phyloP scores from a whole-genome alignment of 306 rosid species.

The Mimosa bimucronata region DNA sequence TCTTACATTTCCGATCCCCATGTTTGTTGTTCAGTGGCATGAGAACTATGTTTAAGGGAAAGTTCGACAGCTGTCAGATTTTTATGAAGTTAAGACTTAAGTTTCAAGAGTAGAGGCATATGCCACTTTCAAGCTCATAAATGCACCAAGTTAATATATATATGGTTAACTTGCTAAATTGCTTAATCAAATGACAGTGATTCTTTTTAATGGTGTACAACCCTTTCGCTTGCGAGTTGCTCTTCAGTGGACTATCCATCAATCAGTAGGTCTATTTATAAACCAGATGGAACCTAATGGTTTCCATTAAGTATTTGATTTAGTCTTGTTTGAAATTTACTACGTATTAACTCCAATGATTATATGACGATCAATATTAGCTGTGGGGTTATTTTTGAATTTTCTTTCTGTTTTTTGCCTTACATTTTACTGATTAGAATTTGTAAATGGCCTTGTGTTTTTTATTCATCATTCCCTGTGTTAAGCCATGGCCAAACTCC shows the following conservation, averaged over 20 bases:
- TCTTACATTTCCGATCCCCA: background rate
- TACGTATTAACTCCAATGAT: background rate
- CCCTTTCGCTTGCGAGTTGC: background rate
- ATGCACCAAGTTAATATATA: background rate
- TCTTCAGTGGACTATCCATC: conserved; percentile 4
- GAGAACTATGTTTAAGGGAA: background rate
- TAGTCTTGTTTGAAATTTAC: conserved; percentile 17
- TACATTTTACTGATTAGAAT: background rate
- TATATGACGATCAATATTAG: background rate
- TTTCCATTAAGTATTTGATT: conserved; percentile 11
- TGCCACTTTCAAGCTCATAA: background rate
- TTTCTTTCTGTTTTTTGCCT: background rate
- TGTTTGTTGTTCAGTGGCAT: background rate
- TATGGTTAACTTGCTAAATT: background rate
- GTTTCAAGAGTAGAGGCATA: background rate
- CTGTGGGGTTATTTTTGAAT: background rate
- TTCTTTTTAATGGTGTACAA: background rate
- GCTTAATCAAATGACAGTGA: background rate
- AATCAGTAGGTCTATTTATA: background rate
- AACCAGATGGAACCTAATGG: background rate
- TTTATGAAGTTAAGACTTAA: background rate
- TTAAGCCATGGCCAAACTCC: background rate
- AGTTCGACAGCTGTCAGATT: background rate
- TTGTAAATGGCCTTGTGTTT: background rate
- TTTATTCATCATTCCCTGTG: background rate